phyloP scores from a whole-genome alignment of 257 asterid species.

The Henckelia pumila region DNA sequence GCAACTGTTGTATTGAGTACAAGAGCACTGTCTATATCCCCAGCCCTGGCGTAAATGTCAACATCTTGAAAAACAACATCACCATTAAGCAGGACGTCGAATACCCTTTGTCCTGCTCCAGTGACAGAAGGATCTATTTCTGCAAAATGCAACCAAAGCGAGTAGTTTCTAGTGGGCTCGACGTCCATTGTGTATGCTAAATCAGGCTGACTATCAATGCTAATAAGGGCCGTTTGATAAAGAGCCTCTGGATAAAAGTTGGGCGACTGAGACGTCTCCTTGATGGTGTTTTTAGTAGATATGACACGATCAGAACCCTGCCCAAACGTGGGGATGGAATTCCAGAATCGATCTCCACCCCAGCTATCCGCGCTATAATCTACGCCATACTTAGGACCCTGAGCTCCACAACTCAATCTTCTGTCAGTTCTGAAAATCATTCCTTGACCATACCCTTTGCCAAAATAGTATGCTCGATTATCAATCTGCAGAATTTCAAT shows the following conservation, averaged over 20 bases:
- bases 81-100: constrained; percentile 72
- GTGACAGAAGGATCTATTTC: constrained; percentile 79
- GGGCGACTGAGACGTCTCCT: constrained; percentile 57
- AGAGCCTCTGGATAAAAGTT: constrained; percentile 87
- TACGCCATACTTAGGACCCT: constrained; percentile 55
- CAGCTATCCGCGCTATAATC: constrained; percentile 75
- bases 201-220: constrained; percentile 61
- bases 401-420: constrained; percentile 70
- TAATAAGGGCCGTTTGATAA: constrained; percentile 67
- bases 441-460: constrained; percentile 74
- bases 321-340: constrained; percentile 53
- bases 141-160: constrained; percentile 93
- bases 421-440: constrained; percentile 74
- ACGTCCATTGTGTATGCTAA: no score
- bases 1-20: constrained; percentile 72
- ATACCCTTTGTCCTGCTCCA: constrained; percentile 71
- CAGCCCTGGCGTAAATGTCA: constrained; percentile 66
- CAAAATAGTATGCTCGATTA: constrained; percentile 65
- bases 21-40: constrained; percentile 64
- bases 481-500: constrained; percentile 92
- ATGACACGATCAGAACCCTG: constrained; percentile 44
- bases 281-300: constrained; percentile 43
- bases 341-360: constrained; percentile 99
- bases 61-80: constrained; percentile 48
- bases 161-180: constrained; percentile 77